These are phyloP conservation scores for Zygnema cylindricum DNA, from an alignment of 139 green algal species.

Conservation along the genomic window DNA sequence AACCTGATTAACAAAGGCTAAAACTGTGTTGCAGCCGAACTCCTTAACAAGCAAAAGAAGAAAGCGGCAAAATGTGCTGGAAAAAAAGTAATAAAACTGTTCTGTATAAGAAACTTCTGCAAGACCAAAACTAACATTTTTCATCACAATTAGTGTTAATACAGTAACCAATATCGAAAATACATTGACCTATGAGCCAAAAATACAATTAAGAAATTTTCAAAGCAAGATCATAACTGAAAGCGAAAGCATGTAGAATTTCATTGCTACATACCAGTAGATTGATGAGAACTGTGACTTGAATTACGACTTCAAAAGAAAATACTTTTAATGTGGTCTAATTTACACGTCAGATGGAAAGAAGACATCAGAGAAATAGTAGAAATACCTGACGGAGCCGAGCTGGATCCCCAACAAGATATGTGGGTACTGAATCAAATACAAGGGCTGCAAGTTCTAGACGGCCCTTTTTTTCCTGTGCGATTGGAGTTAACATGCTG, in stretches of 20 bases:
- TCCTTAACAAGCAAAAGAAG: too few species aligned
- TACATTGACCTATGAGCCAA: too few species aligned
- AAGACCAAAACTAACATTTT: too few species aligned
- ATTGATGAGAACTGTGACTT: neutral
- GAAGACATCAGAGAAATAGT: neutral
- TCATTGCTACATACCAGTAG: neutral
- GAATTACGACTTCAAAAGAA: neutral
- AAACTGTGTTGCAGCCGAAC: too few species aligned
- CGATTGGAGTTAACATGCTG: neutral
- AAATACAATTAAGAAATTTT: too few species aligned
- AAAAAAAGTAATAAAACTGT: too few species aligned
- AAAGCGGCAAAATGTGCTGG: too few species aligned
- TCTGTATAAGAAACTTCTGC: too few species aligned
- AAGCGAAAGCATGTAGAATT: neutral
- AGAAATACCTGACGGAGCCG: constrained; percentile 13
- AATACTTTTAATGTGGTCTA: neutral
- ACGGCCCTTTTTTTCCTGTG: neutral
- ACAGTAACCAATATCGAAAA: too few species aligned
- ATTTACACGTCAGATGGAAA: neutral
- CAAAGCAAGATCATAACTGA: neutral
- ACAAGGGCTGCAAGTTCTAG: constrained; percentile 19
- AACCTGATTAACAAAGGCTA: too few species aligned
- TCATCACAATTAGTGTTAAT: too few species aligned
- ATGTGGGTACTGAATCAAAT: constrained; percentile 10
- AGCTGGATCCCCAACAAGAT: constrained; percentile 10